phyloP scores from a whole-genome alignment of 2,329 filamentous ascomycete genomes.

The Venturia effusa region DNA sequence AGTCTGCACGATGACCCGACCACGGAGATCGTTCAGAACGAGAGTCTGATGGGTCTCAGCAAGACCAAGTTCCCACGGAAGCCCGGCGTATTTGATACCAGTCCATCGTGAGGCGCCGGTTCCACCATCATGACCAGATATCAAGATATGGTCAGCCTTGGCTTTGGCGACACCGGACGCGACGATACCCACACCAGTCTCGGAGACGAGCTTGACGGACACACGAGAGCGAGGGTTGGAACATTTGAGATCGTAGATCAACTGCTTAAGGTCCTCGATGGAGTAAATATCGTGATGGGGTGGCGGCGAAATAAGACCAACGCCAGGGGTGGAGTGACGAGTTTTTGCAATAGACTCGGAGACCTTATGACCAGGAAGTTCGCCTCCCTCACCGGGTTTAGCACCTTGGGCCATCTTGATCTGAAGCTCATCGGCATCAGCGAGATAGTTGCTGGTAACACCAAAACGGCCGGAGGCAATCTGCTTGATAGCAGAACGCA shows the following conservation, averaged over 20 bases:
- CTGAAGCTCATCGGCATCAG: conserved; percentile 90
- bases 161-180: conserved; percentile 96
- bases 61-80: conserved; percentile 93
- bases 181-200: conserved; percentile 95
- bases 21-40: conserved; percentile 89
- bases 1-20: conserved; percentile 90
- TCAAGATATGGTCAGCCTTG: conserved; percentile 92
- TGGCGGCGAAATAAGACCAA: conserved; percentile 89
- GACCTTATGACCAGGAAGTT: conserved; percentile 93
- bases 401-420: conserved; percentile 99
- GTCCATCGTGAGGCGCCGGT: conserved; percentile 96
- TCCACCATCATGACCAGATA: conserved; percentile 93
- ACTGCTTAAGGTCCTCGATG: conserved; percentile 93
- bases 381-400: conserved; percentile 95
- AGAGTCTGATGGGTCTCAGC: conserved; percentile 95
- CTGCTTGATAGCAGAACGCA: conserved; percentile 96
- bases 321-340: conserved; percentile 89
- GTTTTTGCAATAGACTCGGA: conserved; percentile 89
- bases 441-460: conserved; percentile 88
- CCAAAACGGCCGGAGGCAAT: conserved; percentile 93
- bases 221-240: conserved; percentile 85
- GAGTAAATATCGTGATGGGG: conserved; percentile 98
- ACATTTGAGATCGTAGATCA: conserved; percentile 97
- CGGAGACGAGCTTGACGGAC: conserved; percentile 94
- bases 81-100: conserved; percentile 95